Evolutionary conservation across 306 rosid genomes (phyloP).

Genomic region (Potentilla sterilis): DNA sequence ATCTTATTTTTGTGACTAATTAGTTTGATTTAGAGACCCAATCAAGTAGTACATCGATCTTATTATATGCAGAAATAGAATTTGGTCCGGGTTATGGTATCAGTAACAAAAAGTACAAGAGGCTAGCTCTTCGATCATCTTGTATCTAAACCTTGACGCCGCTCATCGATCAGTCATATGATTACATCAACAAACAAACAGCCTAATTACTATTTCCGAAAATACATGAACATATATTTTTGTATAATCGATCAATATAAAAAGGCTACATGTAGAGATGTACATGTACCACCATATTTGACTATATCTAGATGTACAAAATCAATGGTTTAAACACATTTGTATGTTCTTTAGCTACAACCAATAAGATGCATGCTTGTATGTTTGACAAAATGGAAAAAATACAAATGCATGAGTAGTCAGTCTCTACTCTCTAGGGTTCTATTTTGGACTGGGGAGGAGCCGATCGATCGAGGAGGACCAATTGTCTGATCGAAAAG

Average conservation of each 20-base stretch:
- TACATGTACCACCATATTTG: not conserved
- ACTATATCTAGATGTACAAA: not conserved
- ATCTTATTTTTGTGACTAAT: not conserved
- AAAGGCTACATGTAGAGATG: not conserved
- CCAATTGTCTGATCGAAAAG: too few relatives aligned
- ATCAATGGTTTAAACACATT: too few relatives aligned
- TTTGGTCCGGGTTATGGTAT: not conserved
- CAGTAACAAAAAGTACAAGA: not conserved
- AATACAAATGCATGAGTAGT: not conserved
- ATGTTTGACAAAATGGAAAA: not conserved
- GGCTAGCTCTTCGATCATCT: not conserved
- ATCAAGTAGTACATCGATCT: not conserved
- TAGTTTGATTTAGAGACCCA: not conserved
- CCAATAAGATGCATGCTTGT: not conserved
- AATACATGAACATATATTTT: not conserved
- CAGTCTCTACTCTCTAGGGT: not conserved
- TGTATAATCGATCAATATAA: not conserved
- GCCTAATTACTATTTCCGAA: not conserved
- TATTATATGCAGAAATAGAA: not conserved
- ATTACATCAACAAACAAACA: not conserved
- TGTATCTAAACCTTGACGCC: not conserved
- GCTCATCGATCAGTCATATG: not conserved
- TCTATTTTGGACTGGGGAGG: not conserved
- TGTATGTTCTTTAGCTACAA: not conserved
- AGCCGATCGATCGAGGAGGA: too few relatives aligned